Base-by-base conservation (phyloP, 164 flowering plant genomes). In the Aristolochia fimbriata region DNA sequence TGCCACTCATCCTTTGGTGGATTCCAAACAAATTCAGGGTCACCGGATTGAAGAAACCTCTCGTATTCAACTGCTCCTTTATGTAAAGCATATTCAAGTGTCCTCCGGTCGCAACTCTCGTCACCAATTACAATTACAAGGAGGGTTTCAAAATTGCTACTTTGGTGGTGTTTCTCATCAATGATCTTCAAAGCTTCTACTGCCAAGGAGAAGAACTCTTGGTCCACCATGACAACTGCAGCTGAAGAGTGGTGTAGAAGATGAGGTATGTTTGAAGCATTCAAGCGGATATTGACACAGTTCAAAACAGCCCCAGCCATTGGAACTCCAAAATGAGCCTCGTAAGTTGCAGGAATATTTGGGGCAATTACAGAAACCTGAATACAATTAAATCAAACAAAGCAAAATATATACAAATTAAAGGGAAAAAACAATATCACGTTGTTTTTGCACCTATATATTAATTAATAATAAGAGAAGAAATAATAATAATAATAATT, bases 1-100 rank as follows among this genome's bases (percentile, higher is more conserved):
- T 88, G 90, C 98, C 98, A 93, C 82, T 90, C 98, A 72, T 93
- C 97, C 61, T 76, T 73, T 2, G 98, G 98, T 49, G 94, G 84
- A 53, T 65, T 74, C 98, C 98, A 93, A 47, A 74, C 70, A 80
- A 74, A 93, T 30, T 82, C 80, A 12, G 92, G 87, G 59, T 93
- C 91, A 52, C 98, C 98, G 19, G 63, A 63, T 76, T 81, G 83
- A 56, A 93, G 67, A 65, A 93, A 87, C 65, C 78, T 69, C 74
- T 93, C 97, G 64, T 87, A 93, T 33, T 93, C 97, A 47, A 86
- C 72, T 22, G 86, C 91, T 15, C 97, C 98, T 69, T 63, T 78
- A 23, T 61, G 63, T 51, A 87, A 50, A 62, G 96, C 98, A 68
- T 73, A 55, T 59, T 68, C 45, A 5, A 90, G 79, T 27, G 65